Conservation (phyloP, 768 basidiomycete genomes). For the Boletus vinaceobasis region DNA sequence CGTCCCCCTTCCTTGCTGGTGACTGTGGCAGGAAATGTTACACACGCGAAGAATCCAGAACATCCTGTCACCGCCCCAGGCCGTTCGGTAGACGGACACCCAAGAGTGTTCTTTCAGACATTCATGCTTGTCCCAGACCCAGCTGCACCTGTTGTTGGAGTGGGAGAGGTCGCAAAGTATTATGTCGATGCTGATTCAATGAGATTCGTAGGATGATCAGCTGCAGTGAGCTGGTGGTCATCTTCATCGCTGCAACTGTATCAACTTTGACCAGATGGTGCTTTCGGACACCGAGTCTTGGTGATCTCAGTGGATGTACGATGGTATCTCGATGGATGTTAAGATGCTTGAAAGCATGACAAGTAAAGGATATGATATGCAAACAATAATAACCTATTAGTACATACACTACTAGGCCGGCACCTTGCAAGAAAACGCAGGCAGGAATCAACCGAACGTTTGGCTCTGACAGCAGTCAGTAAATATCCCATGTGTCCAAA, state of each 20-base stretch:
- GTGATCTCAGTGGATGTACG: neutral
- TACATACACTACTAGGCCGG: conserved; percentile 11
- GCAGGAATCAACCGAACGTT: conserved; percentile 69
- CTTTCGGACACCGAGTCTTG: neutral
- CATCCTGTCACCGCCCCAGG: conserved; percentile 50
- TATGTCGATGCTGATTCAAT: conserved; percentile 76
- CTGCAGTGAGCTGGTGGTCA: neutral
- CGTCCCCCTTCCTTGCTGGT: conserved; percentile 77
- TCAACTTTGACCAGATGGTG: neutral
- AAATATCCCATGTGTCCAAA: neutral
- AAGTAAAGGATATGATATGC: neutral
- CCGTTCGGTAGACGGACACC: conserved; percentile 67
- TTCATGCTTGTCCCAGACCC: conserved; percentile 82
- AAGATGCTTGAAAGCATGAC: neutral
- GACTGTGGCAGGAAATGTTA: conserved; percentile 77
- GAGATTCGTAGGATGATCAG: conserved; percentile 70
- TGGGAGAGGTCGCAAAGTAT: conserved; percentile 77
- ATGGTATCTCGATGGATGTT: neutral
- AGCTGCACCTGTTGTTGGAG: conserved; percentile 55
- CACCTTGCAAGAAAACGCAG: neutral
- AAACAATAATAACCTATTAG: conserved; percentile 4
- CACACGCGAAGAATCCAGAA: conserved; percentile 58
- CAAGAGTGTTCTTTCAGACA: conserved; percentile 83
- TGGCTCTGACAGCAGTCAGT: conserved; percentile 57
- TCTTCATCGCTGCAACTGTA: neutral